Evolutionary conservation across 805 yeast genomes (phyloP), one percentile per base, ranked within the genome.

Genomic region (Wickerhamomyces hampshirensis): DNA sequence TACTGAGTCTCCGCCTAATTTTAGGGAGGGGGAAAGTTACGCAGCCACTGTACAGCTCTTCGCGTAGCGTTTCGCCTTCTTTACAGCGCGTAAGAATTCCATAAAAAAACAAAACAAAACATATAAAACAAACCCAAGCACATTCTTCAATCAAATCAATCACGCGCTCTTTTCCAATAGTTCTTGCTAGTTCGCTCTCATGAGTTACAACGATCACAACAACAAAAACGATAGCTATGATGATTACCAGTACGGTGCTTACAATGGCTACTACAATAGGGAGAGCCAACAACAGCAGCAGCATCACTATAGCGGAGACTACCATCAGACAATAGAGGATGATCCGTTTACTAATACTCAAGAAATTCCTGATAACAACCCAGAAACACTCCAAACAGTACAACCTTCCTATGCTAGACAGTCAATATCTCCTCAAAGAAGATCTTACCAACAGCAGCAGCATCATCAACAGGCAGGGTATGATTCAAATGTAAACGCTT

Each of bases 351-450:
- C n/a, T n/a, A n/a, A n/a, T n/a, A n/a, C n/a, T n/a, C n/a, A n/a
- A n/a, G n/a, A n/a, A n/a, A n/a, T n/a, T n/a, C n/a, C n/a, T n/a
- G n/a, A n/a, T n/a, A n/a, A n/a, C n/a, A n/a, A 37, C 34, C 40
- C 46, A 14, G 52, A 50, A 17, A 38, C 47, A 35, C 34, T 48
- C 3, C 46, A 47, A 28, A 30, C 30, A 12, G 26, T 42, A 5
- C 35, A 47, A 26, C 47, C 49, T 3, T 36, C 48, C 2, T 40
- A 39, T 18, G 32, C 35, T 4, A 36, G 51, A 14, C 42, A 40
- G 15, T 37, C 49, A 1, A 33, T 18, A 21, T 30, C 44, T 3
- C 32, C 44, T 13, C 40, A 45, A 31, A 39, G 50, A 39, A 35
- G 50, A 15, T 35, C 41, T 3, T 37, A 40, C n/a, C 38, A 39